These are phyloP conservation scores for Calonectria leucothoes DNA, from an alignment of 2,329 filamentous ascomycete species.

Conservation along the genomic window DNA sequence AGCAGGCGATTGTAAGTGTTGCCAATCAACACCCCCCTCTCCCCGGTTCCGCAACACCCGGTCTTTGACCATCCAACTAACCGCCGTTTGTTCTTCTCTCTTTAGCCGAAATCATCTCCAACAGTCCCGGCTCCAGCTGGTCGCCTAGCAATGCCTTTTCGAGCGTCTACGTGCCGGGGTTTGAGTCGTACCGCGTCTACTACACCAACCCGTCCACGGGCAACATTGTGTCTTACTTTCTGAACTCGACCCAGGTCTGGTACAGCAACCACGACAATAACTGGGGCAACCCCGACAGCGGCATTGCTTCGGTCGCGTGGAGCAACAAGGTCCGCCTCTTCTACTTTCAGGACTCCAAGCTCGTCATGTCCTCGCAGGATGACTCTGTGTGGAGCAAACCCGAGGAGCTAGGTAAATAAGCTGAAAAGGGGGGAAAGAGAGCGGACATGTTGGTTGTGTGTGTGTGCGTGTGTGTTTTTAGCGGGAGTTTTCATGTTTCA, in stretches of 20 bases:
- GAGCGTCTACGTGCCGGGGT: constrained; percentile 23
- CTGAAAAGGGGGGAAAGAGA: background rate
- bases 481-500: background rate
- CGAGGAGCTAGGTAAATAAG: background rate
- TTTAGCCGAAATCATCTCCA: constrained; percentile 18
- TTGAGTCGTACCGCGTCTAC: constrained; percentile 26
- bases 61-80: background rate
- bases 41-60: background rate
- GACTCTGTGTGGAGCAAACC: constrained; percentile 15
- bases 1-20: constrained; percentile 4
- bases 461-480: too few species aligned
- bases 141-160: constrained; percentile 13
- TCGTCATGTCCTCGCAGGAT: constrained; percentile 24
- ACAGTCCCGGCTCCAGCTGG: constrained; percentile 26
- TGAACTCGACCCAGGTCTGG: constrained; percentile 8
- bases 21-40: background rate
- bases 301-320: constrained; percentile 31
- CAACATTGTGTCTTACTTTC: constrained; percentile 26
- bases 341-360: constrained; percentile 27
- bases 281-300: constrained; percentile 28
- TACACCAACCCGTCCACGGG: constrained; percentile 28
- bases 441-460: too few species aligned
- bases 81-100: background rate
- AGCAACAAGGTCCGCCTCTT: constrained; percentile 26
- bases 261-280: background rate